Conservation (phyloP, 805 yeast genomes). For the Schizosaccharomyces lindneri region DNA sequence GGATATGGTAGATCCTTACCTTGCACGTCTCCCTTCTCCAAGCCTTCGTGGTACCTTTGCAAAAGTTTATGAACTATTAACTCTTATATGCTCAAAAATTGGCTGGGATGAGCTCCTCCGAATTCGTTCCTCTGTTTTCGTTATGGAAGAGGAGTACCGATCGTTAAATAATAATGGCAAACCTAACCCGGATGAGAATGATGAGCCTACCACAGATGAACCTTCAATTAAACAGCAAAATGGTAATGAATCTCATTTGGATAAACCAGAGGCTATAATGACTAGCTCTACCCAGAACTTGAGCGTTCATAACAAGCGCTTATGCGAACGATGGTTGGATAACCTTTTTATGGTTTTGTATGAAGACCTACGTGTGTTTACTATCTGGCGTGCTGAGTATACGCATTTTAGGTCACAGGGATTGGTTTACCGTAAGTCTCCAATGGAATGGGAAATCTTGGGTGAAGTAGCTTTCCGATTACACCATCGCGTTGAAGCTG, state of each 20-base stretch:
- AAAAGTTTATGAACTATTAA: conserved; percentile 42
- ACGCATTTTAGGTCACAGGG: conserved; percentile 77
- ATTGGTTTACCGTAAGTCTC: conserved; percentile 46
- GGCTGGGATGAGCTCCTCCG: conserved; percentile 68
- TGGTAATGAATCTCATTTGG: not conserved
- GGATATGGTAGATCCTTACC: conserved; percentile 18
- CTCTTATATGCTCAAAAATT: conserved; percentile 35
- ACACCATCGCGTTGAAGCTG: conserved; percentile 70
- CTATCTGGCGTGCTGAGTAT: conserved; percentile 81
- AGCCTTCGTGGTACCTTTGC: conserved; percentile 27
- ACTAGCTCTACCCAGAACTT: not conserved
- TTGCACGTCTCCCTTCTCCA: conserved; percentile 27
- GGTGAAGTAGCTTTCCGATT: conserved; percentile 70
- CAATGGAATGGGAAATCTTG: conserved; percentile 78
- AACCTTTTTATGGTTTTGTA: conserved; percentile 43
- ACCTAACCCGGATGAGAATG: not conserved
- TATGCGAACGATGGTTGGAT: conserved; percentile 62
- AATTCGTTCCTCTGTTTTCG: conserved; percentile 44
- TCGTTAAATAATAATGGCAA: not conserved
- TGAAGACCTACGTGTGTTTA: conserved; percentile 45
- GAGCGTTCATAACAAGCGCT: conserved; percentile 21
- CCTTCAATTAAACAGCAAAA: too few species aligned
- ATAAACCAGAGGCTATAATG: not conserved
- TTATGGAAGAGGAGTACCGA: conserved; percentile 55
- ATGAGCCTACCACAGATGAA: not conserved